Base-by-base conservation (phyloP, 2,329 filamentous ascomycete genomes). In the Colletotrichum phormii region DNA sequence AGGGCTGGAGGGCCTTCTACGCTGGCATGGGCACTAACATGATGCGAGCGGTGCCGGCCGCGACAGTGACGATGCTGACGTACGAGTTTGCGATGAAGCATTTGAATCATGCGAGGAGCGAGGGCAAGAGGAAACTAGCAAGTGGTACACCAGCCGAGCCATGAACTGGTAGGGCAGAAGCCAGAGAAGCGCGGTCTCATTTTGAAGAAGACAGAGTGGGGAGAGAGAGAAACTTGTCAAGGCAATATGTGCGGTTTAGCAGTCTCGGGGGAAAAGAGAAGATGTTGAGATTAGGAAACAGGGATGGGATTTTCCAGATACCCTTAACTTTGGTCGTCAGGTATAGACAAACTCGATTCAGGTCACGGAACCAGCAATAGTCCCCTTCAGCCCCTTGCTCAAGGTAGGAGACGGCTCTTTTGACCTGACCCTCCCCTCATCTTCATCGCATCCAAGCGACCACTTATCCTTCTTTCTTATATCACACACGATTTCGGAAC, bases 1-100 rank as follows among this genome's bases (percentile, higher is more conserved):
- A 99, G 82, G 97, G 97, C 7, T 98, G 96, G 95, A 89, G 93
- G 74, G 96, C 96, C 4, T 98, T 99, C 78, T 99, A 99, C 81
- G 96, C 95, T 29, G 97, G 97, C 46, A 95, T 99, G 87, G 97
- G 97, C 49, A 98, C 96, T 61, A 99, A 99, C 84, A 94, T 99
- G 91, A 95, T 98, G 87, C 90, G 97, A 69, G 97, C 97, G 8
- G 93, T 99, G 13, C 97, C 97, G 37, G 95, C 97, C 26, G 96
- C 97, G 24, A 97, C 97, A 79, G 98, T 97, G 31, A 99, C 97
- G 3, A 97, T 99, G 93, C 88, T 98, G 80, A 98, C 96, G 13
- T 99, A 98, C 80, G 97, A 99, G 84, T 97, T 93, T 77, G 84
- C 88, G 62, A 91, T 91, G 89, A 84, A 86, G 64, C 80, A 84